A percentile compares a stretch with the other conserved stretches of the same genome.
Conservation (phyloP, 257 asterid genomes). For the Solanum chmielewskii region DNA sequence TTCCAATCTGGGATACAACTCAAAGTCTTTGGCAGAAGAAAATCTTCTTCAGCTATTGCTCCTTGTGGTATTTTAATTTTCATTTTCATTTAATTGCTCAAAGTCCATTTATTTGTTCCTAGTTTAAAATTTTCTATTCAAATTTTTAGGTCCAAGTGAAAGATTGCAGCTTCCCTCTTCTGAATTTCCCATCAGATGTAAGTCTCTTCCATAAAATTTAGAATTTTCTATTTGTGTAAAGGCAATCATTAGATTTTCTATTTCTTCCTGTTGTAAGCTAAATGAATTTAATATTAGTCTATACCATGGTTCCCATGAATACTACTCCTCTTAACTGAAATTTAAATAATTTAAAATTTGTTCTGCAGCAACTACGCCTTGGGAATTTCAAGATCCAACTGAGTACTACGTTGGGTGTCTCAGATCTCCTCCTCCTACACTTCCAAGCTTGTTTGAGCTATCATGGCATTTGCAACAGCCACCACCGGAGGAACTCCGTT, state of each 20-base stretch:
- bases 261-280: neutral
- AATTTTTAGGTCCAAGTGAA: slow-evolving; percentile 19
- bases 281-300: neutral
- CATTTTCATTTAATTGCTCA: neutral
- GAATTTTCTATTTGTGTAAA: neutral
- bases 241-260: neutral
- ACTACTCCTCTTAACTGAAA: neutral
- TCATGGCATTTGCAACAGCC: slow-evolving; percentile 41
- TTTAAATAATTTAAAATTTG: neutral
- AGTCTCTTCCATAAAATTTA: neutral
- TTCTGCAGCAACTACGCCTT: slow-evolving; percentile 16
- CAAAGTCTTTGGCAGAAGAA: slow-evolving; percentile 39
- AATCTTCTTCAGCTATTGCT: slow-evolving; percentile 15
- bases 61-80: slow-evolving; percentile 7
- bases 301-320: neutral
- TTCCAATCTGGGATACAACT: slow-evolving; percentile 35
- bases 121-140: neutral
- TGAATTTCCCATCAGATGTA: slow-evolving; percentile 26
- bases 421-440: slow-evolving; percentile 20
- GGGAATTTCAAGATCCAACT: slow-evolving; percentile 39
- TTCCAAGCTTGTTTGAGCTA: slow-evolving; percentile 33
- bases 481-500: slow-evolving; percentile 35
- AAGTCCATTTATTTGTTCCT: neutral
- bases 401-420: slow-evolving; percentile 30
- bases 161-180: slow-evolving; percentile 16